Percentiles rank a stretch among this genome's conserved stretches.
phyloP scores from a whole-genome alignment of 768 basidiomycete genomes.

The Serpula lacrymans region DNA sequence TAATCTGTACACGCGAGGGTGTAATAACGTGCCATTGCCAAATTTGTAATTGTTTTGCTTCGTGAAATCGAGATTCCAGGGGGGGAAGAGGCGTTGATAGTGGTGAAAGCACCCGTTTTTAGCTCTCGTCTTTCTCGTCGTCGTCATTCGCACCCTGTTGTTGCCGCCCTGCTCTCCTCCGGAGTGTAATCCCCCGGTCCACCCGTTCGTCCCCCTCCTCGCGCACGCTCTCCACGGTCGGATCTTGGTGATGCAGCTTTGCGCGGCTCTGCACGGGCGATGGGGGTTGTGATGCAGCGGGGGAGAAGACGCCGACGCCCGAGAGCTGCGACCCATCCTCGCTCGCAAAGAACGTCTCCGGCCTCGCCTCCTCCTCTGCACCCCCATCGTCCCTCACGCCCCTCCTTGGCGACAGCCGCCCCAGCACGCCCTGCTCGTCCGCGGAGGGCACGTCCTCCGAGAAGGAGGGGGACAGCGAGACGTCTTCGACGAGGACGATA shows the following conservation, averaged over 20 bases:
- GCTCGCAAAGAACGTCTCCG: slow-evolving; percentile 50
- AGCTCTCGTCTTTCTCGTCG: slow-evolving; percentile 2
- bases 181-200: slow-evolving; percentile 14
- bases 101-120: too few relatives aligned
- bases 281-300: slow-evolving; percentile 60
- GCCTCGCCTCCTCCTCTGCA: slow-evolving; percentile 13
- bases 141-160: slow-evolving; percentile 6
- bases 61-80: too few relatives aligned
- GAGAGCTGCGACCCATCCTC: slow-evolving; percentile 52
- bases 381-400: not conserved
- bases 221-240: slow-evolving; percentile 10
- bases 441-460: too few relatives aligned
- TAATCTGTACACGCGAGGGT: slow-evolving; percentile 11
- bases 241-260: slow-evolving; percentile 17
- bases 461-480: too few relatives aligned
- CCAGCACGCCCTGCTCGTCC: slow-evolving; percentile 2
- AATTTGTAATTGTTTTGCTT: too few relatives aligned
- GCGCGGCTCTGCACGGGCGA: slow-evolving; percentile 55
- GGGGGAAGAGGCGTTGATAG: too few relatives aligned
- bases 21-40: slow-evolving; percentile 14
- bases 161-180: slow-evolving; percentile 15
- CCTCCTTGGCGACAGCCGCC: not conserved
- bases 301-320: slow-evolving; percentile 73
- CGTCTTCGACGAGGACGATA: too few relatives aligned
- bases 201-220: slow-evolving; percentile 6